Conservation (phyloP, 2,329 filamentous ascomycete species). For the Aspergillus uvarum region DNA sequence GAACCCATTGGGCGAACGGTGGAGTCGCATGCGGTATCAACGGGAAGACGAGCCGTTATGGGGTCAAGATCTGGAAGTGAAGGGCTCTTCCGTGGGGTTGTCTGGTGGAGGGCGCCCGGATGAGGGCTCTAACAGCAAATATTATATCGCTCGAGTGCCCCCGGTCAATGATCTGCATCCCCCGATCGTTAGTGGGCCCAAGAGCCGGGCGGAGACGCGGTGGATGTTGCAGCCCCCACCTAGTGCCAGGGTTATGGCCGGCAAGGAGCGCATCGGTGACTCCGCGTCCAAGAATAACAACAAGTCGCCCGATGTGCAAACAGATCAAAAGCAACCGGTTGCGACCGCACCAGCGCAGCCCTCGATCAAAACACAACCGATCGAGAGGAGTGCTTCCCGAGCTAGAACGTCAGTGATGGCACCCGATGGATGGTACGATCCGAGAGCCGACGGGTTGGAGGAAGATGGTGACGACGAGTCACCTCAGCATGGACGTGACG, state of each 20-base stretch:
- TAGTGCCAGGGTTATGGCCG: slow-evolving; percentile 86
- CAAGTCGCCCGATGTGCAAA: slow-evolving; percentile 14
- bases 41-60: slow-evolving; percentile 85
- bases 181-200: slow-evolving; percentile 74
- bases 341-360: slow-evolving; percentile 14
- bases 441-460: neutral
- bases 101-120: slow-evolving; percentile 40
- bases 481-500: slow-evolving; percentile 22
- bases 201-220: slow-evolving; percentile 66
- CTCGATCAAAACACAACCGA: slow-evolving; percentile 12
- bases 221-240: slow-evolving; percentile 96
- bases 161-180: slow-evolving; percentile 85
- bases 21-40: slow-evolving; percentile 79
- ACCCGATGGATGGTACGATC: slow-evolving; percentile 7
- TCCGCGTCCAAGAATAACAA: slow-evolving; percentile 21
- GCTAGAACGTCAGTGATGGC: neutral
- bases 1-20: slow-evolving; percentile 55
- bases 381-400: neutral
- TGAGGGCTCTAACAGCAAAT: slow-evolving; percentile 49
- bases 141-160: slow-evolving; percentile 63
- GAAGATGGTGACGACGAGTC: slow-evolving; percentile 3
- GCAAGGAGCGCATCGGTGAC: slow-evolving; percentile 58
- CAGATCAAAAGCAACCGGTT: slow-evolving; percentile 1
- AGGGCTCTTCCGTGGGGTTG: slow-evolving; percentile 57
- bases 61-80: slow-evolving; percentile 60